Base-by-base conservation (phyloP, 345 rosid genomes). In the Heritiera fomes region DNA sequence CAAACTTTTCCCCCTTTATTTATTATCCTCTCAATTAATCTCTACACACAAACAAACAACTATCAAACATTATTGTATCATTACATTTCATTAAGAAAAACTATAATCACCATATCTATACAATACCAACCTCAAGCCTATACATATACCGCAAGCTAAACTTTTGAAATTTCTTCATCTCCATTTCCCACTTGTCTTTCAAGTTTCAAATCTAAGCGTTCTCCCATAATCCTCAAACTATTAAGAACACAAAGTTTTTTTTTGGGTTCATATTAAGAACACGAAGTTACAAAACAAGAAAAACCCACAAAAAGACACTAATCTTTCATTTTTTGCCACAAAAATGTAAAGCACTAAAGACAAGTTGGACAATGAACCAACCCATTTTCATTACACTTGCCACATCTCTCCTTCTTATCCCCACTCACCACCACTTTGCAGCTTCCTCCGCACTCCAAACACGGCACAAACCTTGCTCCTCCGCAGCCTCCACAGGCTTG, bases 361-460 rank as follows among this genome's bases (percentile, higher is more conserved):
- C 98, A 96, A 75, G 88, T 81, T 15, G 97, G 98, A 77, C 98
- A 96, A 65, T 84, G 91, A 32, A 84, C 85, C 81, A 94, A 66
- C 0, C 99, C 98, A 83, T 94, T 94, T 84, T 96, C 99, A 75
- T 96, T 96, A 71, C 99, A 96, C 73, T 80, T 82, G 0, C 85
- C 83, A 64, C 99, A 92, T 82, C 93, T 84, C 78, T 84, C 91
- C 86, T 79, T 87, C 11, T 78, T 77, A 17, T 77, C 91, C 2
- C 87, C 90, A 61, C 78, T 87, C 13, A 78, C 84, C 81, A 86
- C 30, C 61, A 96, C 91, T 89, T 90, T 96, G 45, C 97, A 89
- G 60, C 98, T 94, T 43, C 99, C 99, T 1, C 95, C 92, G 43
- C 99, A 94, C 0, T 89, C 95, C 75, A 90, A 62, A 83, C 99